Conservation (phyloP, 371 early-diverging fungal genomes). For the Rhizopus arrhizus region DNA sequence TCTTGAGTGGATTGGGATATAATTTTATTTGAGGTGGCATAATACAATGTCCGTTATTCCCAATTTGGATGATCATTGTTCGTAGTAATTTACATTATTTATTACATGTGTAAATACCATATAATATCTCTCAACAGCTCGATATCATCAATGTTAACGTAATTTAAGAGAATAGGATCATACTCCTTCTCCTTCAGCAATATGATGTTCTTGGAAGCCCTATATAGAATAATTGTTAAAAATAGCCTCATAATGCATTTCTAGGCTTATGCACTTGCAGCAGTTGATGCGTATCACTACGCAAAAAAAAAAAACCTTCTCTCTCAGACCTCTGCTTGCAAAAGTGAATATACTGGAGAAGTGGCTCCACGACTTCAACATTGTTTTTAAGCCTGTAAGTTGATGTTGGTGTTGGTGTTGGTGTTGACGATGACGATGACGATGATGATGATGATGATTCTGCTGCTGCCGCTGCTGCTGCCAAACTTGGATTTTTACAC, state of each 20-base stretch:
- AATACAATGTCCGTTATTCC: no score
- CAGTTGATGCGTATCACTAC: conserved; percentile 1
- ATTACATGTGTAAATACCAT: no score
- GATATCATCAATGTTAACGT: not conserved
- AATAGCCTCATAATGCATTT: conserved; percentile 17
- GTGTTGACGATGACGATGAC: not conserved
- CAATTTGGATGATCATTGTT: no score
- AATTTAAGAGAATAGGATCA: conserved; percentile 5
- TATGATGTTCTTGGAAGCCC: conserved; percentile 17
- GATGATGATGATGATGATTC: no score
- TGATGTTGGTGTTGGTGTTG: conserved; percentile 4
- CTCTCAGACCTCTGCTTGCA: conserved; percentile 5
- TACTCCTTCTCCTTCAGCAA: conserved; percentile 14
- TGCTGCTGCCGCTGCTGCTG: not conserved
- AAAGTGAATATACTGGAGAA: conserved; percentile 6
- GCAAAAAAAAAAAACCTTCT: conserved; percentile 5
- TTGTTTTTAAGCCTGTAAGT: conserved; percentile 12
- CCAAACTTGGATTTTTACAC: conserved; percentile 1
- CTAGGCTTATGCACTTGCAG: conserved; percentile 20
- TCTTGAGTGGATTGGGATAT: no score
- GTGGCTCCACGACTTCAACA: conserved; percentile 14
- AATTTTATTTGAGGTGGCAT: no score
- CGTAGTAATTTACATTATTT: no score
- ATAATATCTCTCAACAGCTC: conserved; percentile 15
- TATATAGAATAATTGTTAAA: conserved; percentile 20